Percentiles rank a stretch among this genome's conserved stretches.
Conservation (phyloP, 352 stramenopile species). For the Bremia lactucae region DNA sequence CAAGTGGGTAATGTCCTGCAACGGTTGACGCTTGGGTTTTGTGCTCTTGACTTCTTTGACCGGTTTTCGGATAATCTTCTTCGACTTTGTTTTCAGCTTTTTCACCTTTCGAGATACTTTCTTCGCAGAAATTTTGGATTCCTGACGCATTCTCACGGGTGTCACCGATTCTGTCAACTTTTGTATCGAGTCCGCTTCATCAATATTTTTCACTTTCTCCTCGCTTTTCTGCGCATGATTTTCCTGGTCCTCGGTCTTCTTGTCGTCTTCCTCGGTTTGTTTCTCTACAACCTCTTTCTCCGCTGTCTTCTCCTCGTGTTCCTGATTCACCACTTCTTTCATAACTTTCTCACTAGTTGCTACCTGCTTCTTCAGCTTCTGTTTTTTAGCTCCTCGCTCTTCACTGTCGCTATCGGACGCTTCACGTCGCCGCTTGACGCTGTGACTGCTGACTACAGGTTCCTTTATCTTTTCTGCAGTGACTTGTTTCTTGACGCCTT, state of each 20-base stretch:
- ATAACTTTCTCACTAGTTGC: not conserved
- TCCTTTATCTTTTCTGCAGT: conserved; percentile 1
- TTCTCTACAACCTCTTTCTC: not conserved
- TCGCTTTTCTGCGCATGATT: not conserved
- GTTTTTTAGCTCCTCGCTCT: conserved; percentile 3
- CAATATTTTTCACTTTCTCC: too few species aligned
- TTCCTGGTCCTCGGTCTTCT: not conserved
- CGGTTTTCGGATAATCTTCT: conserved; percentile 5
- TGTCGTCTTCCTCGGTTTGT: not conserved
- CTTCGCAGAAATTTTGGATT: conserved; percentile 17
- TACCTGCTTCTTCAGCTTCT: not conserved
- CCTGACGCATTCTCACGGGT: conserved; percentile 19
- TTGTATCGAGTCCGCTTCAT: too few species aligned
- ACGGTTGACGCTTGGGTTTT: conserved; percentile 27
- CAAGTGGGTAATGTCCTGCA: conserved; percentile 61
- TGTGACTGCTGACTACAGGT: not conserved
- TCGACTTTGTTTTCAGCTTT: not conserved
- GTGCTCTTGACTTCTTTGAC: conserved; percentile 15
- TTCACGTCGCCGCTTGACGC: conserved; percentile 4
- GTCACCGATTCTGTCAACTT: conserved; percentile 10
- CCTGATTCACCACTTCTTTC: too few species aligned
- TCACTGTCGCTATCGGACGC: conserved; percentile 1
- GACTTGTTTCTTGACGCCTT: conserved; percentile 12
- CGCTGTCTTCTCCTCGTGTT: too few species aligned
- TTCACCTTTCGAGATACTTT: conserved; percentile 1